Evolutionary conservation across 208 protist genomes (phyloP).

Genomic region (Trypanosoma caninum): DNA sequence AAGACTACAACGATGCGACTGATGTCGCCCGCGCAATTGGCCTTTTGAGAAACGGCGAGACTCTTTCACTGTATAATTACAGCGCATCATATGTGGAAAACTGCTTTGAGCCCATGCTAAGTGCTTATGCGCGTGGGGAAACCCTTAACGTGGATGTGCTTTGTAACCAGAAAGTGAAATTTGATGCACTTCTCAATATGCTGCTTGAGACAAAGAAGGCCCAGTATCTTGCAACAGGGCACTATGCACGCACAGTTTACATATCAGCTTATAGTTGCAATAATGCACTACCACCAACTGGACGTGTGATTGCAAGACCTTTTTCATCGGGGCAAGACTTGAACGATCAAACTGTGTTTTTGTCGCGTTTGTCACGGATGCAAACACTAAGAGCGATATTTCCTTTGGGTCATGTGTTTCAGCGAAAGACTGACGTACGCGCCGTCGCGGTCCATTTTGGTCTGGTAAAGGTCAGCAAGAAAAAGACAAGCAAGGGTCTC

Average conservation of each 20-base stretch:
- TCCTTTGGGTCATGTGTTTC: conserved; percentile 70
- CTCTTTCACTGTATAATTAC: conserved; percentile 42
- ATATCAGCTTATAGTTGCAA: not conserved
- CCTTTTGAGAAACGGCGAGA: conserved; percentile 22
- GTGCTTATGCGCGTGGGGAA: conserved; percentile 49
- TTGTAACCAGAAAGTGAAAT: conserved; percentile 78
- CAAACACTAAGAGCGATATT: conserved; percentile 45
- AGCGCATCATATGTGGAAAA: conserved; percentile 41
- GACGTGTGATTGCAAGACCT: conserved; percentile 44
- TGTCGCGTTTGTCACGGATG: conserved; percentile 39
- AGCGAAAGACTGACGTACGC: conserved; percentile 60
- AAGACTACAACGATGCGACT: conserved; percentile 67
- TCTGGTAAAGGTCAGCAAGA: conserved; percentile 19
- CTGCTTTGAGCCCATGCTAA: conserved; percentile 77
- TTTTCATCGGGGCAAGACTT: conserved; percentile 51
- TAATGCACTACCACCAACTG: not conserved
- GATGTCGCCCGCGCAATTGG: conserved; percentile 38
- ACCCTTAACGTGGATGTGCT: conserved; percentile 84
- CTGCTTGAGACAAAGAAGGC: conserved; percentile 15
- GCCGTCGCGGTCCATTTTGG: conserved; percentile 30
- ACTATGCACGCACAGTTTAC: conserved; percentile 64
- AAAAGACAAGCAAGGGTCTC: conserved; percentile 79
- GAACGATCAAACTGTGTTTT: conserved; percentile 78
- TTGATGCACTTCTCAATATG: conserved; percentile 37
- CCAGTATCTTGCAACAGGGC: conserved; percentile 61